Evolutionary conservation across 345 rosid genomes (phyloP), one percentile per base, ranked within the genome.

Genomic region (Acer yangbiense): DNA sequence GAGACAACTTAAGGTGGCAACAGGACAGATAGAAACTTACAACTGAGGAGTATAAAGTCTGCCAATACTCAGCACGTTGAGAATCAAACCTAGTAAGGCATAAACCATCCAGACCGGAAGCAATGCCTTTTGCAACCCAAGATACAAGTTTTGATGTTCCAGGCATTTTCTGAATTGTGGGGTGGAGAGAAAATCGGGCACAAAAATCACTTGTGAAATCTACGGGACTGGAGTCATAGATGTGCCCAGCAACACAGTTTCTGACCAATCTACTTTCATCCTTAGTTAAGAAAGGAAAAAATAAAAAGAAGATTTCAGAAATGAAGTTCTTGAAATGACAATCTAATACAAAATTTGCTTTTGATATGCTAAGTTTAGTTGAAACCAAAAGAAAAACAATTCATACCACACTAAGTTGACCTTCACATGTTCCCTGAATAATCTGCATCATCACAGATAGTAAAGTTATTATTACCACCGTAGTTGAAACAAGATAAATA

Each of bases 21-120:
- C 18, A 35, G 50, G 69, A 23, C 75, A 68, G 16, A 55, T 14
- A 72, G 73, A 76, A 76, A 89, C 94, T 90, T 84, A 96, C 99
- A 74, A 85, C 88, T 2, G 99, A 94, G 64, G 94, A 87, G 85
- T 88, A 88, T 63, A 94, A 86, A 35, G 87, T 84, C 78, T 86
- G 92, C 99, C 99, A 94, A 81, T 94, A 96, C 85, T 92, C 97
- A 61, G 86, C 83, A 29, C 95, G 97, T 84, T 94, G 97, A 61
- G 87, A 83, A 48, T 91, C 98, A 78, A 94, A 94, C 74, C 91
- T 89, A 16, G 98, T 96, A 73, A 96, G 90, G 83, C 88, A 90
- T 74, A 96, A 80, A 80, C 97, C 88, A 80, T 91, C 97, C 20
- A 96, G 88, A 76, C 94, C 89, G 46, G 95, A 91, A 71, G 93